Percentiles rank a stretch among this genome's conserved stretches.
phyloP scores from a whole-genome alignment of 768 basidiomycete species.

The Tubosaeta brunneosetosa region DNA sequence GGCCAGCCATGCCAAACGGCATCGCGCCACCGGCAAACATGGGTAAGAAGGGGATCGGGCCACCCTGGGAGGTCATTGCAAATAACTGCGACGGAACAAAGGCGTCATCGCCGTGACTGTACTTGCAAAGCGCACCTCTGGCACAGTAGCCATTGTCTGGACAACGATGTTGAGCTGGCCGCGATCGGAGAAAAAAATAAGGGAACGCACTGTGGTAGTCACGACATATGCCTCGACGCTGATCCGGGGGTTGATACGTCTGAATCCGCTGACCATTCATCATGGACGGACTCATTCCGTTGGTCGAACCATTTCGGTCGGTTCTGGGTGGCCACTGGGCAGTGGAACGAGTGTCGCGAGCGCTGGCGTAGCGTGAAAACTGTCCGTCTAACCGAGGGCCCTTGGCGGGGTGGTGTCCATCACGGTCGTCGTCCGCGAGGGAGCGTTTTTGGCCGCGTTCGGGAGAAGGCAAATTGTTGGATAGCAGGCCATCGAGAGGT shows the following conservation, averaged over 20 bases:
- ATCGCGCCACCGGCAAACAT: constrained; percentile 58
- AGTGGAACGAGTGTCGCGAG: constrained; percentile 35
- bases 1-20: constrained; percentile 48
- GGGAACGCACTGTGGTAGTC: constrained; percentile 84
- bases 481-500: constrained; percentile 62
- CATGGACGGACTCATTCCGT: constrained; percentile 23
- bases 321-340: constrained; percentile 39
- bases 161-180: constrained; percentile 8
- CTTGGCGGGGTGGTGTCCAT: constrained; percentile 58
- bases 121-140: constrained; percentile 85
- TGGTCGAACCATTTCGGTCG: constrained; percentile 26
- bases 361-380: constrained; percentile 58
- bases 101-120: constrained; percentile 88
- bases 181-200: constrained; percentile 1
- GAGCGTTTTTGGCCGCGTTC: constrained; percentile 64
- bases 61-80: constrained; percentile 43
- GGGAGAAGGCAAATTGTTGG: constrained; percentile 42
- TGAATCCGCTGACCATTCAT: constrained; percentile 47
- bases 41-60: constrained; percentile 58
- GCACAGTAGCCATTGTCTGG: constrained; percentile 89
- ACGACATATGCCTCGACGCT: constrained; percentile 74
- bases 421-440: constrained; percentile 56
- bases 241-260: constrained; percentile 67
- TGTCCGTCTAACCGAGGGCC: constrained; percentile 71
- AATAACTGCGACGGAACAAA: constrained; percentile 70